phyloP scores from a whole-genome alignment of 306 rosid species.

The Spatholobus suberectus region DNA sequence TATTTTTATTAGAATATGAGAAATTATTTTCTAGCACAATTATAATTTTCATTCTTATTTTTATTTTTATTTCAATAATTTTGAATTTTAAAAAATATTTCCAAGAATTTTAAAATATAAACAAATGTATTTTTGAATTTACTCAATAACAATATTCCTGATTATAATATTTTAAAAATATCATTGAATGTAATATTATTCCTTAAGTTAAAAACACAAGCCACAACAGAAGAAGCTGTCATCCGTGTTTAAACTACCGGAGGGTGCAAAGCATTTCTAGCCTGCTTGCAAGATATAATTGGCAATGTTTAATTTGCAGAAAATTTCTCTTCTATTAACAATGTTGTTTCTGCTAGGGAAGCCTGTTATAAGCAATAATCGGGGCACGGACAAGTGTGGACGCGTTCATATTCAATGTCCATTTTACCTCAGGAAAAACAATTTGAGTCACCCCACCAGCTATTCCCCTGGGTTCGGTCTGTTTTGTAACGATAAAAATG shows the following conservation, averaged over 20 bases:
- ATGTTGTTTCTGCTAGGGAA: background rate
- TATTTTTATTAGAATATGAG: too few species aligned
- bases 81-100: too few species aligned
- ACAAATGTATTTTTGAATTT: too few species aligned
- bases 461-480: conserved; percentile 27
- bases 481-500: conserved; percentile 8
- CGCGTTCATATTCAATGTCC: conserved; percentile 36
- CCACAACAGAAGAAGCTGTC: too few species aligned
- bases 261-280: background rate
- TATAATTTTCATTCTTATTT: too few species aligned
- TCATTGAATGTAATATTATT: too few species aligned
- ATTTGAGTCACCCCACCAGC: background rate
- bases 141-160: too few species aligned
- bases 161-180: too few species aligned
- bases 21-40: too few species aligned
- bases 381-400: conserved; percentile 42
- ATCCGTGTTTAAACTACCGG: background rate
- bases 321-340: background rate
- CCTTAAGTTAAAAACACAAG: too few species aligned
- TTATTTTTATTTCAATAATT: too few species aligned
- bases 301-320: background rate
- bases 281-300: background rate
- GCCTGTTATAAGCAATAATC: background rate
- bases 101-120: too few species aligned
- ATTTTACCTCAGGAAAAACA: conserved; percentile 29